phyloP scores from a whole-genome alignment of 208 protist genomes.

The Crithidia thermophila region DNA sequence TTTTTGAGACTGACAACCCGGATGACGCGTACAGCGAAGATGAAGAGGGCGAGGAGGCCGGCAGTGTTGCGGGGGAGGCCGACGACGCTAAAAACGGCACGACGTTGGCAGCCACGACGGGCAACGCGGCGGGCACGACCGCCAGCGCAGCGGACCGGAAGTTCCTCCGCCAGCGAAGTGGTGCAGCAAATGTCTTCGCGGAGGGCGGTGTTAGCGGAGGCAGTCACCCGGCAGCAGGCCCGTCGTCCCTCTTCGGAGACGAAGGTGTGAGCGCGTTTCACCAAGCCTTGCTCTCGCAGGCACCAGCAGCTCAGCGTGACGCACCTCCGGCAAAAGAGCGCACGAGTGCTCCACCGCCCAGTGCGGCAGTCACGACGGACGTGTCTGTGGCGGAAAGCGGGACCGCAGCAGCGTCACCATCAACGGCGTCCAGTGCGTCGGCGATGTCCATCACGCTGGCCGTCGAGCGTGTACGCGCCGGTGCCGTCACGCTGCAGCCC shows the following conservation, averaged over 20 bases:
- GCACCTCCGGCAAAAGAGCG: no score
- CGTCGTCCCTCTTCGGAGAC: conserved; percentile 8
- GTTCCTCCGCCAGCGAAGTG: neutral
- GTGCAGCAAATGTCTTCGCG: neutral
- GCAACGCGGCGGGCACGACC: no score
- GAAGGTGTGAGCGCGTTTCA: conserved; percentile 29
- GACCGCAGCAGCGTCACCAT: neutral
- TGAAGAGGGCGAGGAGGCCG: conserved; percentile 5
- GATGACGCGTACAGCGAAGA: conserved; percentile 19
- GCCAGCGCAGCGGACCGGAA: neutral
- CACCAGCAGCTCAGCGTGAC: neutral
- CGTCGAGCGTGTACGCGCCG: conserved; percentile 17
- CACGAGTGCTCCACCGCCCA: neutral
- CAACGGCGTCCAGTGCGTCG: neutral
- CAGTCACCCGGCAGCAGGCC: neutral
- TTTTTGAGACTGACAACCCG: conserved; percentile 2
- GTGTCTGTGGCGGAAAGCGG: no score
- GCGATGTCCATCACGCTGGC: neutral
- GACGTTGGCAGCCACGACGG: neutral
- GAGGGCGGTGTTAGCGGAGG: neutral
- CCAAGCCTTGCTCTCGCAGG: conserved; percentile 42
- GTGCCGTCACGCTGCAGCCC: conserved; percentile 9
- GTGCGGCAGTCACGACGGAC: neutral
- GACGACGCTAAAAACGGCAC: neutral
- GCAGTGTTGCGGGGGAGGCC: neutral